phyloP scores from a whole-genome alignment of 805 yeast species.

The Ogataea nonfermentans region DNA sequence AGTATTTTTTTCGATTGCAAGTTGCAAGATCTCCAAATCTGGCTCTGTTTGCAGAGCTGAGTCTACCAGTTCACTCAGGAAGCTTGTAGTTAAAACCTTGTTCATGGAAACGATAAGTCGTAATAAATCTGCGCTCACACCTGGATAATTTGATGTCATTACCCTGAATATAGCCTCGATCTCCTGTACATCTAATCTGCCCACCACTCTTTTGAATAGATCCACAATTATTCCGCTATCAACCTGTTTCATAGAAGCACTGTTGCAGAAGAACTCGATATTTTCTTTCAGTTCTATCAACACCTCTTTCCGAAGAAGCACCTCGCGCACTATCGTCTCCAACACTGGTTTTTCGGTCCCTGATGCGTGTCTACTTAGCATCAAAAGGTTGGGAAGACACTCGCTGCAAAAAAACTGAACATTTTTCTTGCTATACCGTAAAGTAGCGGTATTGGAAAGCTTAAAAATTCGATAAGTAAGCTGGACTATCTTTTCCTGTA shows the following conservation, averaged over 20 bases:
- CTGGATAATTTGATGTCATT: constrained; percentile 39
- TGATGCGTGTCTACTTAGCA: constrained; percentile 4
- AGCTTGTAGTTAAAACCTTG: constrained; percentile 51
- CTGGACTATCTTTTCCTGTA: neutral
- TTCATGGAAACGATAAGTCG: constrained; percentile 47
- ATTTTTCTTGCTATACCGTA: constrained; percentile 28
- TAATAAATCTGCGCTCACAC: constrained; percentile 43
- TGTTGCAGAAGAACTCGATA: constrained; percentile 32
- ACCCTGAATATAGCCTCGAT: constrained; percentile 50
- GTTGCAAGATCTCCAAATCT: constrained; percentile 45
- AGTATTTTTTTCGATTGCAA: constrained; percentile 52
- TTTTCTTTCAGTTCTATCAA: constrained; percentile 29
- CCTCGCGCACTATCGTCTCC: constrained; percentile 25
- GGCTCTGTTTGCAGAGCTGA: constrained; percentile 25
- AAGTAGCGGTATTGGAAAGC: constrained; percentile 24
- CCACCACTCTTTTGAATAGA: constrained; percentile 33
- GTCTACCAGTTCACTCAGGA: constrained; percentile 43
- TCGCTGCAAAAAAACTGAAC: constrained; percentile 26
- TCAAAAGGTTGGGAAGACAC: constrained; percentile 25
- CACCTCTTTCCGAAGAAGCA: constrained; percentile 30
- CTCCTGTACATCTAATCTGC: constrained; percentile 34
- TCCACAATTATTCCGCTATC: constrained; percentile 25
- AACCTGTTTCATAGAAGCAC: constrained; percentile 16
- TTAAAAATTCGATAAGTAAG: constrained; percentile 19
- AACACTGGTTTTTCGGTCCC: neutral